These are phyloP conservation scores for Zygosaccharomyces gambellarensis DNA, from an alignment of 805 yeast species.

Conservation along the genomic window DNA sequence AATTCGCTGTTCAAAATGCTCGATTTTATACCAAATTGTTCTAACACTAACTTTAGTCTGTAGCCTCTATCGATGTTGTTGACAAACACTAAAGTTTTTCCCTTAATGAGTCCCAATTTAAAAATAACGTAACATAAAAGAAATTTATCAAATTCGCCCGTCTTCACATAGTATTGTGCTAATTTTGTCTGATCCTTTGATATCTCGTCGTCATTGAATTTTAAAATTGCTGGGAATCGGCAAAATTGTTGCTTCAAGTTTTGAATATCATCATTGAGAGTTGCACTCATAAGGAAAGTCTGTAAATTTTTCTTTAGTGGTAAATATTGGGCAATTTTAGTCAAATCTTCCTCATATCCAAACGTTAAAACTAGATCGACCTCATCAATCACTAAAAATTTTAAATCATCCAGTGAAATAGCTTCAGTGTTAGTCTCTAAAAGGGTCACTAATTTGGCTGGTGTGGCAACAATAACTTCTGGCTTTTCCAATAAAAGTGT, in stretches of 20 bases:
- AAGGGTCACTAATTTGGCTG: slow-evolving; percentile 61
- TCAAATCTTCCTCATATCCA: slow-evolving; percentile 85
- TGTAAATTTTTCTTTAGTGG: slow-evolving; percentile 76
- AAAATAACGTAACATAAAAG: slow-evolving; percentile 85
- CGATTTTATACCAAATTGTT: slow-evolving; percentile 88
- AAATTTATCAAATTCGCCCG: slow-evolving; percentile 87
- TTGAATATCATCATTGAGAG: slow-evolving; percentile 80
- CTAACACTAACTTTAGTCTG: slow-evolving; percentile 81
- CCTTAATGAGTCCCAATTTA: slow-evolving; percentile 81
- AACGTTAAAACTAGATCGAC: slow-evolving; percentile 86
- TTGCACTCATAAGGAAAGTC: slow-evolving; percentile 94
- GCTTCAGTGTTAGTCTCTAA: slow-evolving; percentile 44
- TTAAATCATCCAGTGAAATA: slow-evolving; percentile 52
- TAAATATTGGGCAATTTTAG: slow-evolving; percentile 55
- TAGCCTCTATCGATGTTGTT: slow-evolving; percentile 94
- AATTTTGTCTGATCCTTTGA: slow-evolving; percentile 52
- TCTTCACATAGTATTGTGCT: slow-evolving; percentile 80
- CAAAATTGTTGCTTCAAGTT: slow-evolving; percentile 73
- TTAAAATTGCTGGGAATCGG: slow-evolving; percentile 73
- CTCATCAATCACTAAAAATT: slow-evolving; percentile 84
- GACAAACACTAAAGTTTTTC: slow-evolving; percentile 86
- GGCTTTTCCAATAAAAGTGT: slow-evolving; percentile 72
- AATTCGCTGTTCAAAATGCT: slow-evolving; percentile 88
- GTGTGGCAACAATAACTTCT: slow-evolving; percentile 81
- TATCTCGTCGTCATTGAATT: slow-evolving; percentile 65